These are phyloP conservation scores for Sclerotiophoma versabilis DNA, from an alignment of 2,329 filamentous ascomycete species.

Conservation along the genomic window DNA sequence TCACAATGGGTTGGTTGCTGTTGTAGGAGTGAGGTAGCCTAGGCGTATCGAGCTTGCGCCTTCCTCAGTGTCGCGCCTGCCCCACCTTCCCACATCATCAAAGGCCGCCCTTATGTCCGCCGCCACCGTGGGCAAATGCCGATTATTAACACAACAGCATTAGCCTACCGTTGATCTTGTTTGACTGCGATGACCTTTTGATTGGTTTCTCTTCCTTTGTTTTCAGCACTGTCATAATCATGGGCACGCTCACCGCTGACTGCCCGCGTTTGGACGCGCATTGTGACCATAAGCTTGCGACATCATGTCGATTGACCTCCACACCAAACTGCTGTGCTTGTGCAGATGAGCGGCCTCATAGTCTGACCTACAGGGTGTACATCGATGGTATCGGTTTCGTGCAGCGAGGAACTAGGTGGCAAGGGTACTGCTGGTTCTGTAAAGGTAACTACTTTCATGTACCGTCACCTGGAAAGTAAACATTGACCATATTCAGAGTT, in stretches of 20 bases:
- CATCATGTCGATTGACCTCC: conserved; percentile 52
- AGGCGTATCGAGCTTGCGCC: conserved; percentile 1
- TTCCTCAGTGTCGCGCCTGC: conserved; percentile 5
- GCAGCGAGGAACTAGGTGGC: conserved; percentile 56
- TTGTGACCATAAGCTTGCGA: conserved; percentile 53
- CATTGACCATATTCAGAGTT: conserved; percentile 48
- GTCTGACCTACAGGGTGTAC: conserved; percentile 55
- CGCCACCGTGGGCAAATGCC: conserved; percentile 3
- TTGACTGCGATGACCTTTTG: neutral
- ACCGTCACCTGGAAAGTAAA: neutral
- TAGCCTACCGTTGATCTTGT: neutral
- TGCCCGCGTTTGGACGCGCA: conserved; percentile 46
- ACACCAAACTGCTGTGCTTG: conserved; percentile 52
- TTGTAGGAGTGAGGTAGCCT: neutral
- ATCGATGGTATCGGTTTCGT: conserved; percentile 61
- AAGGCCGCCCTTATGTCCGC: conserved; percentile 1
- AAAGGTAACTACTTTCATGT: conserved; percentile 42
- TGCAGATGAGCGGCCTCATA: conserved; percentile 51
- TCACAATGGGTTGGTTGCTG: no score
- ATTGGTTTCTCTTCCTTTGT: neutral
- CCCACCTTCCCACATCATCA: conserved; percentile 13
- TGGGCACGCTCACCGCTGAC: conserved; percentile 52
- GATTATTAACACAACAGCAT: neutral
- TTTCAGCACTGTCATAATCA: conserved; percentile 13
- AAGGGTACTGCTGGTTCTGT: conserved; percentile 61